Base-by-base conservation (phyloP, 441 rosid genomes). In the Pelargonium fulgidum region DNA sequence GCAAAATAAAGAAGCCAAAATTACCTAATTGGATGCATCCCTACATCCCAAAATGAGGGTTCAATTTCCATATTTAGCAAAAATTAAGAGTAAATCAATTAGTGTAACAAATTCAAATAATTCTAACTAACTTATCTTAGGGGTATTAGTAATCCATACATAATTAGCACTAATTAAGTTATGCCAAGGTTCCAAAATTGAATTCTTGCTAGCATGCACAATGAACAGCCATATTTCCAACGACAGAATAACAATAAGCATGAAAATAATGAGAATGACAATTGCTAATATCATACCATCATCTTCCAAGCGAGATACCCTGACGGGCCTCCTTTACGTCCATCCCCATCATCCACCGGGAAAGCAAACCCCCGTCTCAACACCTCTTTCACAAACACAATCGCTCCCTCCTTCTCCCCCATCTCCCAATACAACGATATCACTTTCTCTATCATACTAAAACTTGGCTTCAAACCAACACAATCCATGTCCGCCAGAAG, bases 221-320 rank as follows among this genome's bases (percentile, higher is more conserved):
- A 39, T 39, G 42, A 39, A 39, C 42, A 39, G 10, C 42, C 42
- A 39, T 6, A 39, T 58, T 58, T 8, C 29, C 29, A 20, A 9
- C 20, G 29, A 58, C 0, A 11, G 3, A 19, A 58, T 33, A 58
- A 54, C 22, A 20, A 20, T 19, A 8, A 8, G 29, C 5, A 65
- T 13, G 10, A 39, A 39, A 39, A 65, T 70, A 47, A 36, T 4
- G 22, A 71, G 1, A 20, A 59, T 59, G 14, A 67, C 54, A 42
- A 48, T 50, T 59, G 24, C 59, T 8, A 69, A 16, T 42, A 65
- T 8, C 80, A 70, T 83, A 93, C 96, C 98, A 89, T 89, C 85
- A 89, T 76, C 81, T 90, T 89, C 98, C 98, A 93, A 24, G 92
- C 90, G 76, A 93, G 96, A 82, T 90, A 90, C 3, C 98, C 98